Conservation (phyloP, 106 monocot genomes). For the Ottelia alismoides region DNA sequence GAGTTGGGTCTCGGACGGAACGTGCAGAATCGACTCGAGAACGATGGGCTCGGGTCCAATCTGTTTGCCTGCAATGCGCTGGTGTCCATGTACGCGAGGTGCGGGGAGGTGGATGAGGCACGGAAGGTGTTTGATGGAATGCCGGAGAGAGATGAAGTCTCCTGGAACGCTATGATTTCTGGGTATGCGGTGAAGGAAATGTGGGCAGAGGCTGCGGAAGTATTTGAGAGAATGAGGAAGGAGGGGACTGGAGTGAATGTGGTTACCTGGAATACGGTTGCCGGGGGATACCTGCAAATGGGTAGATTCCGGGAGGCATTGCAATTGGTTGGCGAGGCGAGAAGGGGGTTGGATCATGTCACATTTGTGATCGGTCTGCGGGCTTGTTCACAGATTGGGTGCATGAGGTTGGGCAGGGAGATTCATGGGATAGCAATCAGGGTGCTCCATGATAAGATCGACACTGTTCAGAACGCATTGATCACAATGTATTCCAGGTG, state of each 20-base stretch:
- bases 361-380: conserved; percentile 50
- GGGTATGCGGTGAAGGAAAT: conserved; percentile 33
- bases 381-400: conserved; percentile 38
- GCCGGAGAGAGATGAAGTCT: conserved; percentile 52
- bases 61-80: conserved; percentile 47
- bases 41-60: conserved; percentile 22
- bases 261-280: conserved; percentile 35
- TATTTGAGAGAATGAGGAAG: conserved; percentile 22
- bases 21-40: conserved; percentile 23
- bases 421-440: conserved; percentile 49
- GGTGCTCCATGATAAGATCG: conserved; percentile 11
- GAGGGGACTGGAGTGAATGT: conserved; percentile 11
- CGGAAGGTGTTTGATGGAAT: conserved; percentile 61
- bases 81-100: conserved; percentile 55
- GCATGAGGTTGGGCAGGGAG: conserved; percentile 31
- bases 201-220: conserved; percentile 29
- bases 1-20: conserved; percentile 33
- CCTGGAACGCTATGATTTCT: conserved; percentile 70
- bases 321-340: conserved; percentile 32
- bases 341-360: conserved; percentile 30
- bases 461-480: conserved; percentile 55
- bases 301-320: conserved; percentile 23
- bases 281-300: conserved; percentile 17
- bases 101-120: conserved; percentile 37
- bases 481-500: conserved; percentile 81